phyloP scores from a whole-genome alignment of 805 yeast genomes.

The Metschnikowia similis region DNA sequence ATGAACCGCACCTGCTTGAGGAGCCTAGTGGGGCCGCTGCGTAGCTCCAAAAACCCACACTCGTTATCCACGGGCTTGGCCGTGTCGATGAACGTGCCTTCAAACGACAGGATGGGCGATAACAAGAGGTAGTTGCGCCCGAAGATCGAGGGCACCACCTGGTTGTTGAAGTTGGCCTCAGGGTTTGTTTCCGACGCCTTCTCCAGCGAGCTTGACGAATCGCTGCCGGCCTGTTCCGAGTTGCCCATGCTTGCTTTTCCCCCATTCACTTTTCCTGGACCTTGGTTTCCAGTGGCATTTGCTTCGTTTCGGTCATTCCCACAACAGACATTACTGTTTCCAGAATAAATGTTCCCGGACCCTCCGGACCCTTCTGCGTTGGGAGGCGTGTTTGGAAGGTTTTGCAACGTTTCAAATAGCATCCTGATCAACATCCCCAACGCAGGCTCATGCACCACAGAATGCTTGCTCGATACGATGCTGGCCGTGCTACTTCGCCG shows the following conservation, averaged over 20 bases:
- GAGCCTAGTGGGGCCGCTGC: neutral
- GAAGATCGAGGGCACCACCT: neutral
- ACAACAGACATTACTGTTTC: no score
- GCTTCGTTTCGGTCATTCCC: neutral
- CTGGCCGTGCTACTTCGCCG: neutral
- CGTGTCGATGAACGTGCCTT: neutral
- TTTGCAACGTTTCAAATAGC: neutral
- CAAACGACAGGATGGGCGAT: slow-evolving; percentile 5
- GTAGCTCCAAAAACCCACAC: neutral
- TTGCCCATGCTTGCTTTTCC: no score
- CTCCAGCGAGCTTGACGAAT: neutral
- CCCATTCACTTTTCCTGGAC: no score
- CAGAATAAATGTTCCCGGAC: no score
- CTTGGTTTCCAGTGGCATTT: neutral
- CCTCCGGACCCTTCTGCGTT: neutral
- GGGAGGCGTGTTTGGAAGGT: neutral
- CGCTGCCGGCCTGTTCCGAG: neutral
- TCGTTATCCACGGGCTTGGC: neutral
- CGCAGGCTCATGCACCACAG: neutral
- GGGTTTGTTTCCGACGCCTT: neutral
- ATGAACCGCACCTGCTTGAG: slow-evolving; percentile 1
- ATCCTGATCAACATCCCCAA: neutral
- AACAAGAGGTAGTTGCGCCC: slow-evolving; percentile 1
- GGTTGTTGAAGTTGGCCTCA: slow-evolving; percentile 1
- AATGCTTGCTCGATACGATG: neutral